Conservation (phyloP, 352 stramenopile genomes). For the Globisporangium iwayamae region DNA sequence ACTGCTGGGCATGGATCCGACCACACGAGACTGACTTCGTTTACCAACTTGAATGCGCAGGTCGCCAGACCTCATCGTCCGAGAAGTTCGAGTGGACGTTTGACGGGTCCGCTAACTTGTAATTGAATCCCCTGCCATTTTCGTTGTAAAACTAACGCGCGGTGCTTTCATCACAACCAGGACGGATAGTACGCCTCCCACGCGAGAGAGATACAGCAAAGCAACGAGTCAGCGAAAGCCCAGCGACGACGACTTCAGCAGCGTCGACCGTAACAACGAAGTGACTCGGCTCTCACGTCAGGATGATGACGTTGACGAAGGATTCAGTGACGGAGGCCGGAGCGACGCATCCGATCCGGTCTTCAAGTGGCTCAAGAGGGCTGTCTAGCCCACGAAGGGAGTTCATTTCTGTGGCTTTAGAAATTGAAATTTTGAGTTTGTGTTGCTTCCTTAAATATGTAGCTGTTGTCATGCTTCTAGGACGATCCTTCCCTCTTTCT, state of each 20-base stretch:
- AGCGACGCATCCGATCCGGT: constrained; percentile 48
- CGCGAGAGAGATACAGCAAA: background rate
- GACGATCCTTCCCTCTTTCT: constrained; percentile 1
- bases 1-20: no score
- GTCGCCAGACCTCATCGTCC: background rate
- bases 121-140: background rate
- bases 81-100: constrained; percentile 61
- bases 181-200: constrained; percentile 1
- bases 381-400: constrained; percentile 17
- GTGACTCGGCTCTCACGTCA: background rate
- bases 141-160: no score
- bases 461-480: background rate
- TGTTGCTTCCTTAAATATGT: constrained; percentile 4
- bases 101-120: constrained; percentile 35
- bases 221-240: background rate
- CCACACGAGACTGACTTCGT: background rate
- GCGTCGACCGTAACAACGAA: constrained; percentile 5
- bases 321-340: constrained; percentile 26
- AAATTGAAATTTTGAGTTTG: constrained; percentile 1
- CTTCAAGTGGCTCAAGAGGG: constrained; percentile 58
- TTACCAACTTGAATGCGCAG: background rate
- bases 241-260: constrained; percentile 3
- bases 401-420: constrained; percentile 5
- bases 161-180: background rate
- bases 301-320: constrained; percentile 12